phyloP scores from a whole-genome alignment of 192 early-diverging fungal species.

The Tieghemiomyces parasiticus region DNA sequence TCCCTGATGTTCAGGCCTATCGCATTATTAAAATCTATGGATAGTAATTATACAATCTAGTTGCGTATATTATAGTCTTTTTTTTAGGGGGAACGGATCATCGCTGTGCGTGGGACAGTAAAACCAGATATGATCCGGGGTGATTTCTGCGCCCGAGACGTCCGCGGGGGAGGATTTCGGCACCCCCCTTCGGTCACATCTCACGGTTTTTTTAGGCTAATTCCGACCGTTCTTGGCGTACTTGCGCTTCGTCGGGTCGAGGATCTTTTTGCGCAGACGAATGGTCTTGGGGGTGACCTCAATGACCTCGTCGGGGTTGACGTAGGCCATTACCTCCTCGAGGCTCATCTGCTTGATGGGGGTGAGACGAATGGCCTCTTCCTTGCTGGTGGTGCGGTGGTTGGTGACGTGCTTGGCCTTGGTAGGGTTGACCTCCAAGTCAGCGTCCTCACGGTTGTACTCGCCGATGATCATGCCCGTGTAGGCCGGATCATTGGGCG shows the following conservation, averaged over 20 bases:
- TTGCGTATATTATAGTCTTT: too few species aligned
- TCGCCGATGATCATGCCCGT: conserved; percentile 82
- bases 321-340: conserved; percentile 67
- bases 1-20: too few species aligned
- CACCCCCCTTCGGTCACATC: too few species aligned
- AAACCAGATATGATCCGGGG: too few species aligned
- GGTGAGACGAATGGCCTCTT: conserved; percentile 53
- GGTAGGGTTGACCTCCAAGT: conserved; percentile 73
- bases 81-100: too few species aligned
- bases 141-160: too few species aligned
- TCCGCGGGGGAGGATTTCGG: too few species aligned
- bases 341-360: conserved; percentile 50
- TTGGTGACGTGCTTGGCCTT: conserved; percentile 72
- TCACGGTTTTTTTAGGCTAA: too few species aligned
- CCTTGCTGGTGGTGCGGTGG: conserved; percentile 62
- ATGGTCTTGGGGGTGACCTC: conserved; percentile 64
- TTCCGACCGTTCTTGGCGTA: conserved; percentile 12
- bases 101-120: too few species aligned
- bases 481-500: conserved; percentile 57
- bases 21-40: too few species aligned
- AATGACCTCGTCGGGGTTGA: conserved; percentile 67
- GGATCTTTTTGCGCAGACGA: conserved; percentile 56
- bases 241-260: conserved; percentile 53
- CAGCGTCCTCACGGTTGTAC: conserved; percentile 47
- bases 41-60: too few species aligned